These are phyloP conservation scores for Fusarium armeniacum DNA, from an alignment of 2,329 filamentous ascomycete species.

Conservation along the genomic window DNA sequence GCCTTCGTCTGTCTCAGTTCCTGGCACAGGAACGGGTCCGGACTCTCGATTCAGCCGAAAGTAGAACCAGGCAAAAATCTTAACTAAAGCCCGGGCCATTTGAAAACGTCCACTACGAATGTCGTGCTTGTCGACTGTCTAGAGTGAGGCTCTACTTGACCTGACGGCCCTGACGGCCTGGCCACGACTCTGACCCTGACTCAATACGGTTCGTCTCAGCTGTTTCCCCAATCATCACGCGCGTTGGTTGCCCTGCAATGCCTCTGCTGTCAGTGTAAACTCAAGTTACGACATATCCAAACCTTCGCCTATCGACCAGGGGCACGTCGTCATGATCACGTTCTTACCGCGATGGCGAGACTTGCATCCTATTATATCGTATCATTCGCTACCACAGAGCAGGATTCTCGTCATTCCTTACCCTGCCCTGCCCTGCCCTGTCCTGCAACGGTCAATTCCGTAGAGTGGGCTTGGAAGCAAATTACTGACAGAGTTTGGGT, in stretches of 20 bases:
- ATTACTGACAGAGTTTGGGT: conserved; percentile 35
- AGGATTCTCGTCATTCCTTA: conserved; percentile 13
- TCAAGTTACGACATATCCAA: not conserved
- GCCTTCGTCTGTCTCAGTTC: conserved; percentile 20
- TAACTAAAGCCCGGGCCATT: conserved; percentile 27
- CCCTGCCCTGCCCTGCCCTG: no score
- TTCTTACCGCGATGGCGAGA: conserved; percentile 19
- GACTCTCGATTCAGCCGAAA: conserved; percentile 32
- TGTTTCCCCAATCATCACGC: conserved; percentile 26
- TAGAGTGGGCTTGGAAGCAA: conserved; percentile 35
- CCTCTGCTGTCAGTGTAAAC: not conserved
- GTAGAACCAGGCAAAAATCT: conserved; percentile 24
- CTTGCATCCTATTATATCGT: conserved; percentile 14
- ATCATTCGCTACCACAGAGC: conserved; percentile 33
- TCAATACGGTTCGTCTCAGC: conserved; percentile 26
- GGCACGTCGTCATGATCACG: conserved; percentile 30
- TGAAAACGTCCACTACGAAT: conserved; percentile 21
- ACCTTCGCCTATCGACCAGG: conserved; percentile 28
- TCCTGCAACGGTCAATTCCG: conserved; percentile 32
- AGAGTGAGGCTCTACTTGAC: conserved; percentile 24
- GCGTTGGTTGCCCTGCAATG: conserved; percentile 9
- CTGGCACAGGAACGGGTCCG: conserved; percentile 22
- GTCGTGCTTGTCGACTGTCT: conserved; percentile 28
- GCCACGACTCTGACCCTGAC: not conserved
- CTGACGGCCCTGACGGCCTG: no score